A percentile compares a stretch with the other conserved stretches of the same genome.
Evolutionary conservation across 1,284 basidiomycete species (phyloP).

Genomic region (Pascua sp.): DNA sequence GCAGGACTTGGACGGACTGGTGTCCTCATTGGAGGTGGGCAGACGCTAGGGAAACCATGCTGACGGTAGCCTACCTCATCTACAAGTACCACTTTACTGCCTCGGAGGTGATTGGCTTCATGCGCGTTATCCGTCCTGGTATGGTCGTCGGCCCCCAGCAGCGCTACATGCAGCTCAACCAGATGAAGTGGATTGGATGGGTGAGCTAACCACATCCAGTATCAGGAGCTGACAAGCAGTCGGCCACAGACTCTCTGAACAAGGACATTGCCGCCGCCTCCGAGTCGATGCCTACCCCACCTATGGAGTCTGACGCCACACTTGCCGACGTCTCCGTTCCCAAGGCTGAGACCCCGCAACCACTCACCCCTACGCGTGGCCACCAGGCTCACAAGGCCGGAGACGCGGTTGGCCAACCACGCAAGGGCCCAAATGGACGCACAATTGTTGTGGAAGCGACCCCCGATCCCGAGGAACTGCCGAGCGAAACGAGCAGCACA

Average conservation of each 20-base stretch:
- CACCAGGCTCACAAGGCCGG: constrained; percentile 19
- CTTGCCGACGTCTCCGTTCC: not conserved
- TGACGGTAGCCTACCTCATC: constrained; percentile 75
- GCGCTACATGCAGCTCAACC: constrained; percentile 95
- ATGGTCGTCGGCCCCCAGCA: constrained; percentile 81
- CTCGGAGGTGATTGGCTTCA: constrained; percentile 93
- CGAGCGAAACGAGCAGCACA: not conserved
- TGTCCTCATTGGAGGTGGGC: constrained; percentile 73
- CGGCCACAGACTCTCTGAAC: constrained; percentile 54
- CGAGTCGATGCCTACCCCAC: constrained; percentile 48
- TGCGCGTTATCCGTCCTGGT: constrained; percentile 88
- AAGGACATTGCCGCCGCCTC: constrained; percentile 53
- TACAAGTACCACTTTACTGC: constrained; percentile 99
- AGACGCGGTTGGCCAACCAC: constrained; percentile 41
- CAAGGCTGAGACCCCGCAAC: not conserved
- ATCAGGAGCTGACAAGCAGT: constrained; percentile 47
- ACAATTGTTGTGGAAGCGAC: not conserved
- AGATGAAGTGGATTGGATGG: constrained; percentile 91
- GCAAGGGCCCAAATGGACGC: constrained; percentile 24
- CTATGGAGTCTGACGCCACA: constrained; percentile 18
- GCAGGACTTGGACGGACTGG: constrained; percentile 56
- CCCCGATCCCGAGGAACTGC: constrained; percentile 2
- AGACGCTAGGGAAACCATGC: not conserved
- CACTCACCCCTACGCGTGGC: constrained; percentile 1
- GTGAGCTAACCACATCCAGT: constrained; percentile 64